Evolutionary conservation across 2,329 filamentous ascomycete genomes (phyloP).

Genomic region (Aspergillus sp.): DNA sequence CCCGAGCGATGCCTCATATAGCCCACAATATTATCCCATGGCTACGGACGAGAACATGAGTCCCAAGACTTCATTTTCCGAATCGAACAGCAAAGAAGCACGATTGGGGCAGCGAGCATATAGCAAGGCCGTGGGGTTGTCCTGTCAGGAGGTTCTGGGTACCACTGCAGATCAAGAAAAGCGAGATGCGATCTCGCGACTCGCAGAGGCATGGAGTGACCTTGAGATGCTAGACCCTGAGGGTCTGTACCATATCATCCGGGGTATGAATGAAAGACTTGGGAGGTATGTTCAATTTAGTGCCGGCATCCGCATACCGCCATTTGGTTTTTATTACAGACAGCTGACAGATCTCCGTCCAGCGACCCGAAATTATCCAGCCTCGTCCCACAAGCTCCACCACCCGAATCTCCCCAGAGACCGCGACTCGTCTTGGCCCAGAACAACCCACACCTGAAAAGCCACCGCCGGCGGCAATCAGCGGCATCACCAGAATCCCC

Average conservation of each 20-base stretch:
- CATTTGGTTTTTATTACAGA: too few relatives aligned
- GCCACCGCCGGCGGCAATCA: conserved; percentile 61
- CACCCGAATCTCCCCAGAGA: conserved; percentile 39
- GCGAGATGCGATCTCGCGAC: conserved; percentile 71
- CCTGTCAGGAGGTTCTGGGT: conserved; percentile 79
- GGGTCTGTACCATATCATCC: conserved; percentile 78
- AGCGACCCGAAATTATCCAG: conserved; percentile 35
- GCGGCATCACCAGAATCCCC: conserved; percentile 27
- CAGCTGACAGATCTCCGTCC: neutral
- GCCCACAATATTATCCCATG: conserved; percentile 16
- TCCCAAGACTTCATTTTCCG: conserved; percentile 29
- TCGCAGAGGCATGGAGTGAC: conserved; percentile 78
- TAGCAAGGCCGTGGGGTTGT: conserved; percentile 71
- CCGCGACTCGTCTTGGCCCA: conserved; percentile 69
- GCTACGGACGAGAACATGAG: conserved; percentile 35
- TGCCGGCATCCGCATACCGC: neutral
- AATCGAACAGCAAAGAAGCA: conserved; percentile 63
- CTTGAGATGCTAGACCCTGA: conserved; percentile 86
- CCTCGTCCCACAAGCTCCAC: conserved; percentile 32
- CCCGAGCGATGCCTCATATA: conserved; percentile 21
- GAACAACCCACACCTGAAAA: conserved; percentile 78
- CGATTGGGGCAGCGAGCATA: conserved; percentile 75
- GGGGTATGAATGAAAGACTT: conserved; percentile 66
- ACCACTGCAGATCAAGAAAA: conserved; percentile 65
- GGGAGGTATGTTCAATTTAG: conserved; percentile 35